Evolutionary conservation across 1,139 yeast species (phyloP).

Genomic region (Geotrichum australiense): DNA sequence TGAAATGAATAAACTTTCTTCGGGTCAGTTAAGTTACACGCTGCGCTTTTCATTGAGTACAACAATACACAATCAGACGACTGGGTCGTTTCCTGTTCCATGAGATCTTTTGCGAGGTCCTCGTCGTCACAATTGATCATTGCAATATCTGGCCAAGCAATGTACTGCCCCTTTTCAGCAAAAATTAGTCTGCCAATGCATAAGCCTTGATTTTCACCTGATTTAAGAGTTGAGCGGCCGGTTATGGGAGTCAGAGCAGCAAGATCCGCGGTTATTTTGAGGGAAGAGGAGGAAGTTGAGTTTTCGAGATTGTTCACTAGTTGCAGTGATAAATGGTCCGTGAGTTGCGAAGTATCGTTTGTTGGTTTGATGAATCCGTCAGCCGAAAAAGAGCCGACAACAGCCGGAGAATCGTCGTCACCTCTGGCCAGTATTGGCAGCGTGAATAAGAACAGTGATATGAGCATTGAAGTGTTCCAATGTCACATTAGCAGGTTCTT

Average conservation of each 20-base stretch:
- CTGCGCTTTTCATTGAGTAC: constrained; percentile 25
- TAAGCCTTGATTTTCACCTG: constrained; percentile 22
- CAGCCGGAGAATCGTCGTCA: constrained; percentile 4
- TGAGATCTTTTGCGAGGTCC: constrained; percentile 23
- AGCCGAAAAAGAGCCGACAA: constrained; percentile 6
- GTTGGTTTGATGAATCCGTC: constrained; percentile 3
- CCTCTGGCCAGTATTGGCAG: too few relatives aligned
- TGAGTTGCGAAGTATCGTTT: background rate
- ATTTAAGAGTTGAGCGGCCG: constrained; percentile 21
- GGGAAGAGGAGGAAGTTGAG: constrained; percentile 5
- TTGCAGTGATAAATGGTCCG: constrained; percentile 2
- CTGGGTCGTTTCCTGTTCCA: constrained; percentile 23
- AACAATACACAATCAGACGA: constrained; percentile 30
- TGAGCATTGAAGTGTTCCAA: too few relatives aligned
- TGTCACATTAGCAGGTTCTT: too few relatives aligned
- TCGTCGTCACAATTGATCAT: constrained; percentile 30
- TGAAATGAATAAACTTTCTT: constrained; percentile 24
- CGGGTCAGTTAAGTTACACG: constrained; percentile 26
- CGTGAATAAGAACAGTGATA: too few relatives aligned
- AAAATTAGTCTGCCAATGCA: constrained; percentile 26
- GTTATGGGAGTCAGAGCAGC: constrained; percentile 25
- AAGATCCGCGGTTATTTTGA: constrained; percentile 22
- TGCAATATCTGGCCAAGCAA: constrained; percentile 26
- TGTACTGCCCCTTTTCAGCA: constrained; percentile 16
- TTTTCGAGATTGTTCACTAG: constrained; percentile 7